phyloP scores from a whole-genome alignment of 2,329 filamentous ascomycete species.

The Hirsutella rhossiliensis region DNA sequence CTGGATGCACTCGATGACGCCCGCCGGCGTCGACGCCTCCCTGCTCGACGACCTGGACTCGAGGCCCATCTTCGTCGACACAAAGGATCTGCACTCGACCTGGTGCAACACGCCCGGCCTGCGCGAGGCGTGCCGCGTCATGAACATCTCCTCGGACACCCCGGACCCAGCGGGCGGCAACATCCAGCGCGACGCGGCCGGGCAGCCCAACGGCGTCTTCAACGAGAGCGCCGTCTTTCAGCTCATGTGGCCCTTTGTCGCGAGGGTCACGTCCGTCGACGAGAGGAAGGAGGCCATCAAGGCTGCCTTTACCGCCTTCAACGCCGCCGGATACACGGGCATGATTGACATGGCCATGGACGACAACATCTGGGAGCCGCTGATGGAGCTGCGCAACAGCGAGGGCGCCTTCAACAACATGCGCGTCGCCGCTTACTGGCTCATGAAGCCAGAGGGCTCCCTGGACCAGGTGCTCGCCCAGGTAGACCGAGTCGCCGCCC shows the following conservation, averaged over 20 bases:
- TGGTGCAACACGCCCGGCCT: constrained; percentile 43
- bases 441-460: constrained; percentile 34
- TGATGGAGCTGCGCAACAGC: constrained; percentile 30
- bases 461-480: constrained; percentile 29
- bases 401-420: constrained; percentile 19
- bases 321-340: constrained; percentile 39
- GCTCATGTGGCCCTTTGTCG: constrained; percentile 43
- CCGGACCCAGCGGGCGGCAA: constrained; percentile 37
- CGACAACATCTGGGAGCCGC: constrained; percentile 39
- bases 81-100: constrained; percentile 42
- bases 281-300: constrained; percentile 35
- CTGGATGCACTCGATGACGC: constrained; percentile 42
- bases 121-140: constrained; percentile 23
- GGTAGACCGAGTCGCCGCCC: constrained; percentile 35
- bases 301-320: constrained; percentile 37
- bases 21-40: constrained; percentile 28
- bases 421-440: constrained; percentile 43
- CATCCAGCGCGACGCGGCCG: constrained; percentile 35
- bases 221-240: constrained; percentile 39
- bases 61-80: constrained; percentile 43
- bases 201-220: constrained; percentile 36
- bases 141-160: constrained; percentile 28
- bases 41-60: constrained; percentile 38
- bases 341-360: constrained; percentile 52
- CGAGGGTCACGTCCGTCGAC: constrained; percentile 30